Evolutionary conservation across 202 grass and related monocot species (phyloP).

Genomic region (Carex sylvatica): DNA sequence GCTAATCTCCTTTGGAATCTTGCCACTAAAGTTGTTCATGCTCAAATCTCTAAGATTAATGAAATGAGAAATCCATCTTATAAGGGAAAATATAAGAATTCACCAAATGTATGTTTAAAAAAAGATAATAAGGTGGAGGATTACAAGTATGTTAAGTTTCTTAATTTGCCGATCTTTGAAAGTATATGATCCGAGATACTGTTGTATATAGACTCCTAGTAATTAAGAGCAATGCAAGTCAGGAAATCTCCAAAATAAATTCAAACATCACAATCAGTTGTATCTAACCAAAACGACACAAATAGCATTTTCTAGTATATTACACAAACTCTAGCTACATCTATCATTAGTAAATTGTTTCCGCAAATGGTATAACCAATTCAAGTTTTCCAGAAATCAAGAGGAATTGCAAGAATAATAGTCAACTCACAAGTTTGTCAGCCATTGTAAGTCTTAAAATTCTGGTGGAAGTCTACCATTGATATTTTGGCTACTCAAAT

Average conservation of each 20-base stretch:
- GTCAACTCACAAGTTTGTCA: too few species aligned
- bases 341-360: constrained; percentile 9
- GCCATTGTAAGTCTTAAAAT: background rate
- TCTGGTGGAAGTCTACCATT: background rate
- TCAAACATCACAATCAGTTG: background rate
- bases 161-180: background rate
- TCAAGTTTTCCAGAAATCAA: background rate
- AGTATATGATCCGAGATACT: background rate
- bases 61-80: background rate
- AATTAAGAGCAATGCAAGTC: background rate
- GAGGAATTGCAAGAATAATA: constrained; percentile 14
- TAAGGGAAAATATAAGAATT: background rate
- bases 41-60: constrained; percentile 20
- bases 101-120: background rate
- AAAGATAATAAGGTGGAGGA: background rate
- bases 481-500: constrained; percentile 8
- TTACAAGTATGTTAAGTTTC: constrained; percentile 15
- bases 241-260: background rate
- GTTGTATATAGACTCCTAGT: constrained; percentile 6
- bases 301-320: constrained; percentile 1
- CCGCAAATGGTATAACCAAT: background rate
- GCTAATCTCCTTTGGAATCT: constrained; percentile 7
- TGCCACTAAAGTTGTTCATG: constrained; percentile 15
- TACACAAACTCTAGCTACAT: background rate
- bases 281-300: background rate